Percentiles rank a stretch among this genome's conserved stretches.
These are phyloP conservation scores for Pezicula neosporulosa DNA, from an alignment of 2,329 filamentous ascomycete genomes.

Conservation along the genomic window DNA sequence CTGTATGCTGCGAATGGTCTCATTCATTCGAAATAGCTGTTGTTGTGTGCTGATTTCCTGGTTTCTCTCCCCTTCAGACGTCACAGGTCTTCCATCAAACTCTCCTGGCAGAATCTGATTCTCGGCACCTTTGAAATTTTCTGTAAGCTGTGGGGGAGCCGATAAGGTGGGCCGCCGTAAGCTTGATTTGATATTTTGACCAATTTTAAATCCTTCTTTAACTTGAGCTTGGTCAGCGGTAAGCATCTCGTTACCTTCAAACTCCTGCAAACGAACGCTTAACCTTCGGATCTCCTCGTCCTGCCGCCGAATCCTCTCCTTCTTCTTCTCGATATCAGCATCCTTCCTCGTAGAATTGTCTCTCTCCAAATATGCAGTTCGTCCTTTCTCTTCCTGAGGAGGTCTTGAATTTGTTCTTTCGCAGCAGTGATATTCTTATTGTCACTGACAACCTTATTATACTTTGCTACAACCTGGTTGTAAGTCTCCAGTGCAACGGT, in stretches of 20 bases:
- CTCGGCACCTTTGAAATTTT: not conserved
- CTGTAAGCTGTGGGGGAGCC: not conserved
- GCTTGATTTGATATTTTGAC: too few species aligned
- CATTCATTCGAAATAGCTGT: not conserved
- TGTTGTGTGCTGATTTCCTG: not conserved
- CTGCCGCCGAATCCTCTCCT: constrained; percentile 12
- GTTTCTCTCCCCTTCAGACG: not conserved
- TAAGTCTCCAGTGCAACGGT: constrained; percentile 8
- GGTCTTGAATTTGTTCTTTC: constrained; percentile 8
- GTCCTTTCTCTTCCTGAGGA: constrained; percentile 9
- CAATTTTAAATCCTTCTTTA: not conserved
- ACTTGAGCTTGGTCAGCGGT: not conserved
- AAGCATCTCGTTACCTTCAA: not conserved
- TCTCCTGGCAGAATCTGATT: not conserved
- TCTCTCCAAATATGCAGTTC: constrained; percentile 10
- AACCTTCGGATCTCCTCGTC: constrained; percentile 11
- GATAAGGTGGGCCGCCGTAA: not conserved
- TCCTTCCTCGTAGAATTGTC: constrained; percentile 4
- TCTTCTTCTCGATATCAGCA: constrained; percentile 8
- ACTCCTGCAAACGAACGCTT: constrained; percentile 1
- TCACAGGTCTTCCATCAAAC: not conserved
- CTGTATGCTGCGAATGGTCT: not conserved
- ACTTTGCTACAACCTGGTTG: constrained; percentile 8
- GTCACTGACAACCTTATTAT: constrained; percentile 14
- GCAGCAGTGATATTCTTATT: constrained; percentile 9